Evolutionary conservation across 140 eudicot species (phyloP), one percentile per base, ranked within the genome.

Genomic region (Flaveria floridana): DNA sequence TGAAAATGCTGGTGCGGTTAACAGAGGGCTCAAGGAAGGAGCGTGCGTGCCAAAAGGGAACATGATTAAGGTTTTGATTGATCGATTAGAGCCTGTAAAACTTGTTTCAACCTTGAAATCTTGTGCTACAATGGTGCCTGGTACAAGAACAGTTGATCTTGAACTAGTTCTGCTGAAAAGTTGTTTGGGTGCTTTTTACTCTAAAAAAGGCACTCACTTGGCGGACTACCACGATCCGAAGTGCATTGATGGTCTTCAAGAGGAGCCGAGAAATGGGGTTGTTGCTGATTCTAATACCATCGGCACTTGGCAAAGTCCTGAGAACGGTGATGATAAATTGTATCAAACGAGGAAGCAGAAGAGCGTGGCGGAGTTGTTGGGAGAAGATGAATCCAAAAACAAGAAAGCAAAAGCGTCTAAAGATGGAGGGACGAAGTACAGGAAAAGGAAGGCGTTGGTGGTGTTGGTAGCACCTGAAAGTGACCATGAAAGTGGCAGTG

Each of bases 331-430:
- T 41, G 85, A 75, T 41, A 85, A 85, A 74, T 25, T 51, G 48
- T 30, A 62, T 61, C 86, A 84, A 6, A 84, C 58, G 77, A 83
- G 96, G 87, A 93, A 90, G 82, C 72, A 84, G 79, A 93, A 84
- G 79, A 90, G 96, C 23, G 88, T 93, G 42, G 91, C 91, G 20
- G 89, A 85, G 18, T 81, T 88, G 48, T 69, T 89, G 88, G 84
- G 79, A 0, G 90, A 71, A 7, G 78, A 65, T 18, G 86, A 81
- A 30, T 68, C 65, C 0, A 76, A 74, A 47, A 30, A 47, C n/a
- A 82, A 81, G 76, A 85, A 84, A 74, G 77, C 44, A 34, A 77
- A 74, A 79, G 62, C 55, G 63, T 53, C 44, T 16, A 76, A 18
- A 76, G 78, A 81, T 28, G 84, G 74, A 53, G 81, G 70, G 57